phyloP scores from a whole-genome alignment of 352 stramenopile genomes.

The Phytophthora europaea region DNA sequence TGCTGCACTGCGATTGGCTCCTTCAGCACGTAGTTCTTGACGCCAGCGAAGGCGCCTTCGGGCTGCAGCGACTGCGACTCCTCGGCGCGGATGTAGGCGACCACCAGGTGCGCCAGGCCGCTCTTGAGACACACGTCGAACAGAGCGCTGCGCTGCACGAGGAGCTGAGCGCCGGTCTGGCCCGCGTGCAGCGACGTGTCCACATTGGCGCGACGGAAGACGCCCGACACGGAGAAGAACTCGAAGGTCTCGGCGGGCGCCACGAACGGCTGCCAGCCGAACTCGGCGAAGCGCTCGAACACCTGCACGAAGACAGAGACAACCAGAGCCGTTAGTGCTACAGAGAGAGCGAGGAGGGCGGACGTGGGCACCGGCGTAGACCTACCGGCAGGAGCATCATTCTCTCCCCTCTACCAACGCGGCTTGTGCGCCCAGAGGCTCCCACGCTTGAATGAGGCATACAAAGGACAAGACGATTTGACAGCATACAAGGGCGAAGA shows the following conservation, averaged over 20 bases:
- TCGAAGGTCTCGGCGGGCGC: slow-evolving; percentile 88
- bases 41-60: slow-evolving; percentile 35
- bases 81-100: slow-evolving; percentile 74
- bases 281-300: slow-evolving; percentile 82
- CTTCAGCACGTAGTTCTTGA: slow-evolving; percentile 77
- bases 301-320: slow-evolving; percentile 45
- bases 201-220: slow-evolving; percentile 76
- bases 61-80: slow-evolving; percentile 27
- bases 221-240: slow-evolving; percentile 83
- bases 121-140: slow-evolving; percentile 81
- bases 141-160: slow-evolving; percentile 79
- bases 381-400: slow-evolving; percentile 57
- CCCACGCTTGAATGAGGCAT: slow-evolving; percentile 22
- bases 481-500: slow-evolving; percentile 22
- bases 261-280: slow-evolving; percentile 82
- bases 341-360: not conserved
- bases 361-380: slow-evolving; percentile 5
- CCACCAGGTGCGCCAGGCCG: slow-evolving; percentile 76
- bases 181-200: slow-evolving; percentile 60
- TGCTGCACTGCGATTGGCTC: slow-evolving; percentile 87
- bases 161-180: slow-evolving; percentile 34
- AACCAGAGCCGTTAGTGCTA: slow-evolving; percentile 1
- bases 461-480: slow-evolving; percentile 31
- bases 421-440: slow-evolving; percentile 43
- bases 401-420: slow-evolving; percentile 39